Base-by-base conservation (phyloP, 2,329 filamentous ascomycete species). In the Bipolaris victoriae region DNA sequence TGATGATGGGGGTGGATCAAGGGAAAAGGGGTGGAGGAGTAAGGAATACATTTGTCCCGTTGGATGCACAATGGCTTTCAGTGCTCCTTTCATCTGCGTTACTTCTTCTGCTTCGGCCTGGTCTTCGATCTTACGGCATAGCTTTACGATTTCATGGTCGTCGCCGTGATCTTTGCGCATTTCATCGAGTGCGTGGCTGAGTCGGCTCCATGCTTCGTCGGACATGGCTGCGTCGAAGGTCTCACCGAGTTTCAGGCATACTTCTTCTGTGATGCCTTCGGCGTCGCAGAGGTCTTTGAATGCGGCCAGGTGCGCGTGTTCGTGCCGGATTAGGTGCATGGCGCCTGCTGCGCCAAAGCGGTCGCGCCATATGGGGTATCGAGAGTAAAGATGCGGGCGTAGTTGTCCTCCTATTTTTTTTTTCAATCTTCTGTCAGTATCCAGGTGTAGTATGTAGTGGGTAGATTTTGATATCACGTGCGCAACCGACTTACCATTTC, bases 141-240 rank as follows among this genome's bases (percentile, higher is more conserved):
- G 16, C 18, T 53, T 54, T 26, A 58, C 55, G 15, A 61, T 54
- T 9, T 54, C 51, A 7, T 58, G 15, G 29, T 57, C 55, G 15
- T 53, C 49, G 10, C 59, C 59, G 16, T 61, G 56, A 26, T 61
- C 59, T 7, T 26, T 53, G 26, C 43, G 59, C 49, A 61, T 57
- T 31, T 47, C 56, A 29, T 61, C 33, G 11, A 59, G 35, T 24
- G 56, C 59, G 35, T 57, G 52, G 33, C 52, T 57, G 24, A 61
- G 56, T 24, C 59, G 49, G 36, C 31, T 24, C 59, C 59, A 61
- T 11, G 59, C 59, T 20, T 61, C 59, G 33, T 61, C 59, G 7
- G 59, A 54, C 59, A 61, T 61, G 40, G 59, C 59, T 18, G 59
- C 59, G 49, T 61, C 59, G 33, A 59, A 61, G 7, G 59, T 61